Base-by-base conservation (phyloP, 2,329 filamentous ascomycete genomes). In the Verticillium klebahnii region DNA sequence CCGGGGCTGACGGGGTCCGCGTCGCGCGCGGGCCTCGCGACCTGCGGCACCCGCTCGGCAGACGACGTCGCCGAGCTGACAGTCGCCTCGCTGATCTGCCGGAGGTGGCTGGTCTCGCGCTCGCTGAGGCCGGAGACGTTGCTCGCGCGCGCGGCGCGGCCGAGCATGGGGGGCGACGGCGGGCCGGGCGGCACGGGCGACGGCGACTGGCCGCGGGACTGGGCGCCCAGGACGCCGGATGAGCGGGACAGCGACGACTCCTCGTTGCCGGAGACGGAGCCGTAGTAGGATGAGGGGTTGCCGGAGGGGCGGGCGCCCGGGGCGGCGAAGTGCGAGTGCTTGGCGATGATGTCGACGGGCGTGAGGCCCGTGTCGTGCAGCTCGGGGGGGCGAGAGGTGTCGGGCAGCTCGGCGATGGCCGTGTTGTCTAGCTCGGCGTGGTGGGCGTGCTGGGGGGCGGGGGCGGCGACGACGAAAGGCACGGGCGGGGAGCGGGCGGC, bases 341-440 rank as follows among this genome's bases (percentile, higher is more conserved):
- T 72, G 60, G 74, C 72, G 56, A 78, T 73, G n/a, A 80, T 71
- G 2, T 80, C 75, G 14, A 74, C 65, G 7, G 74, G 74, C 0
- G 75, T 72, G 17, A 80, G 70, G 15, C 74, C 74, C 1, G 77
- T 79, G 61, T 78, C 78, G 19, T 78, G 74, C 2, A 85, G 75
- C 64, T 85, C 83, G 17, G 69, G 71, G 1, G 67, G 75, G 0
- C 73, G 71, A 0, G 80, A 80, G 0, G 77, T 81, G 63, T 82
- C 81, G 61, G 71, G 72, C 50, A 85, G 69, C 65, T 85, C 83
- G 7, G 74, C 74, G n/a, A 83, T 67, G 12, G 74, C 73, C 0
- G 74, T 79, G 59, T 78, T 74, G 2, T 70, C 73, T 72, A 82
- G 78, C 67, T 83, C 81, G 57, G 19, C 45, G 45, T 50, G 45